Evolutionary conservation across 2,329 filamentous ascomycete genomes (phyloP), one percentile per base, ranked within the genome.

Genomic region (Pyrenophora graminea): DNA sequence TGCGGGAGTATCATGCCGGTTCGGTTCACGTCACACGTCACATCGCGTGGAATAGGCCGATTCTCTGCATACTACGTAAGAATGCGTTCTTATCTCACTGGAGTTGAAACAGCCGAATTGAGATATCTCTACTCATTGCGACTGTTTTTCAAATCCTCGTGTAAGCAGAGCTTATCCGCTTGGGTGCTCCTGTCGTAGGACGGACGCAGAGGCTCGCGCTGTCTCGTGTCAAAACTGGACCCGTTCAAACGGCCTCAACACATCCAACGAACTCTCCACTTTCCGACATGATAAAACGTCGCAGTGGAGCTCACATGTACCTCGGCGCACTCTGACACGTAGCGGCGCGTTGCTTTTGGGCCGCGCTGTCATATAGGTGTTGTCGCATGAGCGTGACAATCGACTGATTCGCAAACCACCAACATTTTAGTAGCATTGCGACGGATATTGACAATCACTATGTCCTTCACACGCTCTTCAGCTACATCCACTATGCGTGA

Each of bases 121-220:
- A 21, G 27, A 6, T 13, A 30, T 30, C 10, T 30, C 10, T 3
- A 30, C 1, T 30, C 27, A 3, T 30, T 30, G 10, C 9, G 9
- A 9, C 10, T 18, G 33, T n/a, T 40, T 33, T 33, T 21, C 9
- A 33, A 50, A 45, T 27, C 19, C 3, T 25, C 10, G 3, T 13
- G 18, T 13, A 25, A 39, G 6, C 10, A 17, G 19, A 39, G 25
- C 3, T 10, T 27, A 6, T 10, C 27, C 27, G 36, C n/a, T 47
- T 41, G 45, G 21, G 18, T 33, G 9, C 39, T 46, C 39, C 18
- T 30, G 13, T 42, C 46, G 34, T 40, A 30, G 17, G 40, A 38
- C 45, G 30, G 30, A 8, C 37, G 34, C 38, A 30, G 13, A 30
- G 31, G 17, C 30, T 8, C 39, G 40, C 21, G n/a, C 40, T 37